Percentiles rank a stretch among this genome's conserved stretches.
phyloP scores from a whole-genome alignment of 768 basidiomycete species.

The Pleurotus cornucopiae region DNA sequence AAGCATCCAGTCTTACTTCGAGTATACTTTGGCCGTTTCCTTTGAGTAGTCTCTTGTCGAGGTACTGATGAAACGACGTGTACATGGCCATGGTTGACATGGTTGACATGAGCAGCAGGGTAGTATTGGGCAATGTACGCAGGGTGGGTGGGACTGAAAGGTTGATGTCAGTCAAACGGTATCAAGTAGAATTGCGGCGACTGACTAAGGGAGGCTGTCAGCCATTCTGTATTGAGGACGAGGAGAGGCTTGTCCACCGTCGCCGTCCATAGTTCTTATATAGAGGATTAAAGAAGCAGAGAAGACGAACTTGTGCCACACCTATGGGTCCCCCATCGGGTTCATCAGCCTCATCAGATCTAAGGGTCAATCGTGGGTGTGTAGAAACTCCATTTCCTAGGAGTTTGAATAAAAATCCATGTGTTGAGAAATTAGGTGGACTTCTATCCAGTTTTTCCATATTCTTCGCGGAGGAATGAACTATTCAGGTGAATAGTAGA shows the following conservation, averaged over 20 bases:
- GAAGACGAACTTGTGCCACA: slow-evolving; percentile 35
- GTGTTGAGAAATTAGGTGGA: slow-evolving; percentile 7
- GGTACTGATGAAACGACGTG: slow-evolving; percentile 47
- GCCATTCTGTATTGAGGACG: slow-evolving; percentile 42
- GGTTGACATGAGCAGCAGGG: slow-evolving; percentile 29
- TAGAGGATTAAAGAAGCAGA: slow-evolving; percentile 32
- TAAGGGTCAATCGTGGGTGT: slow-evolving; percentile 60
- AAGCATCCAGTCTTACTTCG: slow-evolving; percentile 93
- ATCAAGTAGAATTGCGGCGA: slow-evolving; percentile 15
- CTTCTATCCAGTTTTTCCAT: slow-evolving; percentile 3
- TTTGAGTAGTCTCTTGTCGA: slow-evolving; percentile 46
- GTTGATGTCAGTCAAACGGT: slow-evolving; percentile 15
- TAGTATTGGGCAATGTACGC: slow-evolving; percentile 42
- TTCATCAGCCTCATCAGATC: slow-evolving; percentile 66
- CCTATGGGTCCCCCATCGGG: slow-evolving; percentile 38
- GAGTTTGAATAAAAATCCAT: slow-evolving; percentile 22
- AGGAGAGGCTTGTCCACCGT: slow-evolving; percentile 32
- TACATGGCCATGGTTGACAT: slow-evolving; percentile 35
- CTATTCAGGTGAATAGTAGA: slow-evolving; percentile 2
- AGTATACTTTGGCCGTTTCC: slow-evolving; percentile 90
- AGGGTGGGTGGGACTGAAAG: slow-evolving; percentile 29
- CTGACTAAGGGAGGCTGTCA: slow-evolving; percentile 54
- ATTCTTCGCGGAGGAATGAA: not conserved
- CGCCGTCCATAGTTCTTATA: slow-evolving; percentile 52
- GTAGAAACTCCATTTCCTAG: slow-evolving; percentile 38